Conservation (phyloP, 352 stramenopile species). For the Pythium volutum region DNA sequence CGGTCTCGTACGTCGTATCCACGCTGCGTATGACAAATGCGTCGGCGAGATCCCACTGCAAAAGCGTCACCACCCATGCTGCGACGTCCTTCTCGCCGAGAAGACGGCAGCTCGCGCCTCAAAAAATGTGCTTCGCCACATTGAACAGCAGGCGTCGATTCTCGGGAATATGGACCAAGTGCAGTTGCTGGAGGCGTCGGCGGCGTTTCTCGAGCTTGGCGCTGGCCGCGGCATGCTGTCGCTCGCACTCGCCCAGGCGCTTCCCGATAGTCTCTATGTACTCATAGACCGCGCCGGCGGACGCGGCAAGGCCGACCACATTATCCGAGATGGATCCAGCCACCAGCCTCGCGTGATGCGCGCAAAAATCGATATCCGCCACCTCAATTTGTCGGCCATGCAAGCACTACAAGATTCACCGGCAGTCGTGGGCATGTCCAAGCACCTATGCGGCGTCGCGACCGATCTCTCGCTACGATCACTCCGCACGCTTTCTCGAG, state of each 20-base stretch:
- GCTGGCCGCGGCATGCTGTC: constrained; percentile 78
- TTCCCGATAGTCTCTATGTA: constrained; percentile 60
- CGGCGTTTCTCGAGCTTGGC: constrained; percentile 69
- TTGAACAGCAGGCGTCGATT: constrained; percentile 83
- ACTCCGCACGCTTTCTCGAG: constrained; percentile 47
- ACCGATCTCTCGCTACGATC: constrained; percentile 77
- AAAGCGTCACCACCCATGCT: constrained; percentile 68
- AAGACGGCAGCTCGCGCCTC: constrained; percentile 55
- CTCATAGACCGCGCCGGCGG: constrained; percentile 74
- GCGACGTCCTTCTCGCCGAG: constrained; percentile 54
- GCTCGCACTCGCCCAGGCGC: constrained; percentile 65
- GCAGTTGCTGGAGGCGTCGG: constrained; percentile 40
- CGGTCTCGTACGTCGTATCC: constrained; percentile 45
- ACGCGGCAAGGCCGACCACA: constrained; percentile 71
- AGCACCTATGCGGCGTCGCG: constrained; percentile 80
- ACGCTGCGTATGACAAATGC: constrained; percentile 44
- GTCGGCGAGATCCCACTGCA: constrained; percentile 58
- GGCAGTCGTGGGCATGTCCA: constrained; percentile 75
- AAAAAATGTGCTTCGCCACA: constrained; percentile 69
- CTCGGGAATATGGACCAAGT: constrained; percentile 70
- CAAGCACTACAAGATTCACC: constrained; percentile 39
- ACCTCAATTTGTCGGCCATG: constrained; percentile 75
- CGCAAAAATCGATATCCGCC: constrained; percentile 84
- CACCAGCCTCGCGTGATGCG: constrained; percentile 41
- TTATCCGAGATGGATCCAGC: constrained; percentile 38